phyloP scores from a whole-genome alignment of 305 asterid species.

The Solanum hybrid region DNA sequence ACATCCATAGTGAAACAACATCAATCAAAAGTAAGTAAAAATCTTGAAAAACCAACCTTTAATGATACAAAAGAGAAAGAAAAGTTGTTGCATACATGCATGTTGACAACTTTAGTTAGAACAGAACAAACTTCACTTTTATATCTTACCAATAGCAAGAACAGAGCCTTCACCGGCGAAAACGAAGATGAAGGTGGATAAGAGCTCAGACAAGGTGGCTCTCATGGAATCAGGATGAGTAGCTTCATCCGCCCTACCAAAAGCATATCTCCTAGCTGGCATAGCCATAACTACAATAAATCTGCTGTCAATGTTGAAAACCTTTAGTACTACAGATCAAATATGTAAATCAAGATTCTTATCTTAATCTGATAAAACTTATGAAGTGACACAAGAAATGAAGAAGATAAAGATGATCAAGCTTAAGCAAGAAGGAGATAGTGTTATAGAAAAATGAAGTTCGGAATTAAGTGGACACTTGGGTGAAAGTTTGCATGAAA shows the following conservation, averaged over 20 bases:
- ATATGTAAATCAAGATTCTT: background rate
- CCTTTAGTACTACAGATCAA: background rate
- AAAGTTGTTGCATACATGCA: background rate
- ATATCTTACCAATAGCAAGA: slow-evolving; percentile 52
- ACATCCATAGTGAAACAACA: background rate
- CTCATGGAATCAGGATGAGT: slow-evolving; percentile 73
- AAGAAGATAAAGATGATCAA: background rate
- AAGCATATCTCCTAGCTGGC: slow-evolving; percentile 54
- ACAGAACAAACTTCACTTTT: background rate
- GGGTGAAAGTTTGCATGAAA: slow-evolving; percentile 48
- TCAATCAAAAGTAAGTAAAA: background rate
- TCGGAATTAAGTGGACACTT: slow-evolving; percentile 43
- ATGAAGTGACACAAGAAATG: background rate
- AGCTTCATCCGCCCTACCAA: slow-evolving; percentile 75
- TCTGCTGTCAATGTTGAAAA: background rate
- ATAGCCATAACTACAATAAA: background rate
- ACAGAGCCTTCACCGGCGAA: slow-evolving; percentile 77
- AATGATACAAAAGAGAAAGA: background rate
- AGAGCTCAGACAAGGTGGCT: slow-evolving; percentile 65
- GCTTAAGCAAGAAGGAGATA: background rate
- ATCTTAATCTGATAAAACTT: background rate
- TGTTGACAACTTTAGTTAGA: background rate
- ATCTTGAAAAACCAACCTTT: no score
- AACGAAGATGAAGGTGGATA: slow-evolving; percentile 68
- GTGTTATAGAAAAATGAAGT: background rate